phyloP scores from a whole-genome alignment of 176 grass and related monocot species.

The Eragrostis nindensis region DNA sequence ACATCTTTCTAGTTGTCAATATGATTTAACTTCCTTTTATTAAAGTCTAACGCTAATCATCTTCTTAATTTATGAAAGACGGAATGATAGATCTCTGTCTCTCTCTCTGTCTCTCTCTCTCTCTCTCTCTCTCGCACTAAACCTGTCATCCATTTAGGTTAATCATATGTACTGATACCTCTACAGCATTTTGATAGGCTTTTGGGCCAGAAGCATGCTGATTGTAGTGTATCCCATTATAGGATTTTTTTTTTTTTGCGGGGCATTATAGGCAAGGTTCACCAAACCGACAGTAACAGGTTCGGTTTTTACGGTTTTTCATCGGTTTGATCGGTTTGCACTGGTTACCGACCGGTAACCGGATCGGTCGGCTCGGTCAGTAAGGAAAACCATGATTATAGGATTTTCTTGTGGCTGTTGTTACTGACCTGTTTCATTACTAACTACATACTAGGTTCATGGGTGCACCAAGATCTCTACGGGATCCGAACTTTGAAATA shows the following conservation, averaged over 20 bases:
- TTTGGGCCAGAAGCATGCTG: not conserved
- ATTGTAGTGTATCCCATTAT: not conserved
- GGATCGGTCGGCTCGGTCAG: too few relatives aligned
- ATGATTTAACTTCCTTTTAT: conserved; percentile 33
- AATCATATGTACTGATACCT: conserved; percentile 5
- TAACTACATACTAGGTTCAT: not conserved
- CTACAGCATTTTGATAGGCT: not conserved
- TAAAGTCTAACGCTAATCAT: conserved; percentile 33
- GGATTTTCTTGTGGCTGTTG: not conserved
- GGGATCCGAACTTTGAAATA: not conserved
- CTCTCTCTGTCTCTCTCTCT: not conserved
- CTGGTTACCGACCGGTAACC: too few relatives aligned
- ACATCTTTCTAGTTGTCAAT: conserved; percentile 30
- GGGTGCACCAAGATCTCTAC: conserved; percentile 3
- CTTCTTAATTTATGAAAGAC: conserved; percentile 26
- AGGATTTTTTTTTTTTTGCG: too few relatives aligned
- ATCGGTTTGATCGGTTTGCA: too few relatives aligned
- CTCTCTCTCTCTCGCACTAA: not conserved
- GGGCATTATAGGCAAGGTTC: too few relatives aligned
- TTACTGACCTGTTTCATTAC: not conserved
- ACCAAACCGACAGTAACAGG: too few relatives aligned
- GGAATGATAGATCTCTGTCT: conserved; percentile 17
- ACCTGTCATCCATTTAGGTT: conserved; percentile 23
- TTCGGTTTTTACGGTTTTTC: too few relatives aligned
- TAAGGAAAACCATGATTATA: too few relatives aligned